Conservation (phyloP, 176 grass and related monocot genomes). For the Musa itinerans region DNA sequence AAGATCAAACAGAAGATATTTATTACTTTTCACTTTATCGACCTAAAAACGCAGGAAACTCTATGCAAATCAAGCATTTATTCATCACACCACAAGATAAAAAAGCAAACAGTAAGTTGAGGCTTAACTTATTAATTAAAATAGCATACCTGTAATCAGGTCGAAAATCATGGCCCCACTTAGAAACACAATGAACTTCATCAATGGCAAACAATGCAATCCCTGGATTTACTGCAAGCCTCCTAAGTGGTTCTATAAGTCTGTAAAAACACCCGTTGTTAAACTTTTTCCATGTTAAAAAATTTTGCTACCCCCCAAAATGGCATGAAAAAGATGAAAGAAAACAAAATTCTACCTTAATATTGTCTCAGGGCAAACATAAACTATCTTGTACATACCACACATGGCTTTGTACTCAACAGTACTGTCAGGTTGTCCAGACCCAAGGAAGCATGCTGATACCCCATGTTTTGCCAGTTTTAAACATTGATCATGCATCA, state of each 20-base stretch:
- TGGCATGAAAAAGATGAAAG: conserved; percentile 2
- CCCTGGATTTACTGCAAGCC: conserved; percentile 77
- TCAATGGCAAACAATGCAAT: conserved; percentile 93
- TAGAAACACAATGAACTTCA: conserved; percentile 94
- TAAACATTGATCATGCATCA: conserved; percentile 95
- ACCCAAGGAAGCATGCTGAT: conserved; percentile 93
- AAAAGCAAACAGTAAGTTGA: neutral
- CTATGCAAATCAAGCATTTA: neutral
- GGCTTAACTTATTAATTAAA: conserved; percentile 31
- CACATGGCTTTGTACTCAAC: conserved; percentile 84
- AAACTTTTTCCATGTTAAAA: conserved; percentile 7
- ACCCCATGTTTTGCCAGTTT: conserved; percentile 78
- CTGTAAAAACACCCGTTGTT: conserved; percentile 35
- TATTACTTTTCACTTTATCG: neutral
- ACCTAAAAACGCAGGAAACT: neutral
- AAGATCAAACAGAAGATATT: neutral
- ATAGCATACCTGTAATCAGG: conserved; percentile 80
- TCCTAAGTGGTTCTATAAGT: conserved; percentile 78
- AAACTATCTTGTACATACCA: conserved; percentile 89
- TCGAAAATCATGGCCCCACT: conserved; percentile 98
- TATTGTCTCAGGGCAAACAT: conserved; percentile 93
- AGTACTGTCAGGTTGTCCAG: conserved; percentile 71
- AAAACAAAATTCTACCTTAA: conserved; percentile 42
- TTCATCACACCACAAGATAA: neutral
- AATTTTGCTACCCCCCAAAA: conserved; percentile 20